Evolutionary conservation across 1,139 yeast genomes (phyloP), one percentile per base, ranked within the genome.

Genomic region (Yamadazyma trypodendri): DNA sequence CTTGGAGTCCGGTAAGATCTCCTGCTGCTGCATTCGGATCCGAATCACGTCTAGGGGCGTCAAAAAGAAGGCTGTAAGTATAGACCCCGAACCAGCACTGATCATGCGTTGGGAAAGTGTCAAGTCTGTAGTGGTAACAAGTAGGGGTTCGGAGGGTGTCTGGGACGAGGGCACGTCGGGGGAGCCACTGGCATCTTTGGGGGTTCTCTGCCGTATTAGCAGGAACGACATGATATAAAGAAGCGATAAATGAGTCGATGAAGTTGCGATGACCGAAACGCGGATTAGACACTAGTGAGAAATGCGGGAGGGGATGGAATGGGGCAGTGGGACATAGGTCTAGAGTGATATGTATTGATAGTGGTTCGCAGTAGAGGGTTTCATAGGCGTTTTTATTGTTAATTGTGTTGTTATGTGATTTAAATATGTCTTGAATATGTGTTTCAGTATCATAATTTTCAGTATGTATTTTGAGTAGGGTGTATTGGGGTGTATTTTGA

Each of bases 31-130:
- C 42, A 90, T 69, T 40, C 98, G 74, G 27, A 92, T 87, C 43
- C 97, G 67, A 1, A 90, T 87, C 32, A 92, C 97, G 56, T 92
- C 98, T 59, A 92, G 84, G 1, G 98, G 98, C 1, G 97, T 92
- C 24, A 90, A 85, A 37, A 82, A 80, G 33, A 88, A 52, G 0
- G 97, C 88, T 1, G 97, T 92, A 27, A 89, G 58, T n/a, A 92
- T 58, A 1, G 97, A 86, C 2, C 98, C 98, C 34, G 85, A 75
- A 53, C 95, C 84, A 0, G 97, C 97, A 44, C 96, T 85, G 28
- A 86, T 60, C 94, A 89, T 88, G 39, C 90, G 63, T 56, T 88
- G 89, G 2, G 61, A 45, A 17, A 78, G 55, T 8, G 84, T 66
- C 37, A 49, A 28, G 13, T 41, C 42, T 18, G 20, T 8, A 3